These are phyloP conservation scores for Inonotus obliquus DNA, from an alignment of 1,284 basidiomycete genomes.

Conservation along the genomic window DNA sequence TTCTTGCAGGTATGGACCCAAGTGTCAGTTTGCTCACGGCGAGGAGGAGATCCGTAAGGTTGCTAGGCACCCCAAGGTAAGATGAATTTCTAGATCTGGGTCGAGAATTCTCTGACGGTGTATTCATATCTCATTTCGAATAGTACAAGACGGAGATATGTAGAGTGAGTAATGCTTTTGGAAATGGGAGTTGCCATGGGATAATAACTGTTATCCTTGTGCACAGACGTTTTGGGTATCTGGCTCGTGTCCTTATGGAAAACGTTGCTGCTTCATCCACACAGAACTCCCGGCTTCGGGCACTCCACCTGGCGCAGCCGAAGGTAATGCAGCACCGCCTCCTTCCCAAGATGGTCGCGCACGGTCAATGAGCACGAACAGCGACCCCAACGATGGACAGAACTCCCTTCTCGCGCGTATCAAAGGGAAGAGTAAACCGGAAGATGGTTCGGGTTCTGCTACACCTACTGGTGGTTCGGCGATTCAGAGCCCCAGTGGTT, in stretches of 20 bases:
- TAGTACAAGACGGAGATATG: slow-evolving; percentile 93
- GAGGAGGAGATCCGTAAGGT: slow-evolving; percentile 81
- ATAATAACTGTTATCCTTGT: slow-evolving; percentile 17
- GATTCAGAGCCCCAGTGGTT: slow-evolving; percentile 32
- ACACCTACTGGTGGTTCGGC: slow-evolving; percentile 16
- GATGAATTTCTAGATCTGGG: slow-evolving; percentile 18
- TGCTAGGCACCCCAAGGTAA: slow-evolving; percentile 80
- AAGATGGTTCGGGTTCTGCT: slow-evolving; percentile 23
- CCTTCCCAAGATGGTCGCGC: slow-evolving; percentile 51
- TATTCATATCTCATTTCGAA: slow-evolving; percentile 19
- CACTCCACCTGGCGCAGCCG: slow-evolving; percentile 38
- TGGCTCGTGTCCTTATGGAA: slow-evolving; percentile 86
- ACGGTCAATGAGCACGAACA: slow-evolving; percentile 67
- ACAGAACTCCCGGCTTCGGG: slow-evolving; percentile 70
- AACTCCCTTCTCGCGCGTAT: slow-evolving; percentile 72
- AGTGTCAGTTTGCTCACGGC: slow-evolving; percentile 90
- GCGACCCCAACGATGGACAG: slow-evolving; percentile 67
- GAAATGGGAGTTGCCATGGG: slow-evolving; percentile 4
- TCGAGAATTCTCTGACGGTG: slow-evolving; percentile 1
- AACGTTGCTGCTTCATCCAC: slow-evolving; percentile 87
- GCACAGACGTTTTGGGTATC: slow-evolving; percentile 84
- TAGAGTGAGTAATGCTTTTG: slow-evolving; percentile 49
- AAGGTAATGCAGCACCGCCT: slow-evolving; percentile 38
- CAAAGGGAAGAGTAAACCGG: slow-evolving; percentile 57
- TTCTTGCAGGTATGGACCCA: slow-evolving; percentile 78